A percentile compares a stretch with the other conserved stretches of the same genome.
Evolutionary conservation across 306 rosid genomes (phyloP).

Genomic region (Lotus japonicus): DNA sequence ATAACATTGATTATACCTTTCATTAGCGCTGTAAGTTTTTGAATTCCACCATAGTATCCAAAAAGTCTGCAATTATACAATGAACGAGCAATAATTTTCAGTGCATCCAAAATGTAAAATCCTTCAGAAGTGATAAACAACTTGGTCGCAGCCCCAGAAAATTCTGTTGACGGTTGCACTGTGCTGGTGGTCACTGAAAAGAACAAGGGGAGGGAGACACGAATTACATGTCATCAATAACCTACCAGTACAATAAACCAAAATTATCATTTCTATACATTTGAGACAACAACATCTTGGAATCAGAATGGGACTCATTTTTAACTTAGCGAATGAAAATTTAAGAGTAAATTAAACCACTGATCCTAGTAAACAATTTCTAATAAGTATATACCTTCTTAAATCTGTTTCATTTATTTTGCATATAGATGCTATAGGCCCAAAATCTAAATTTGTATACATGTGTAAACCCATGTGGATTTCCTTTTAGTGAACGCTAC

Average conservation of each 20-base stretch:
- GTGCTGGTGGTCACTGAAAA: slow-evolving; percentile 56
- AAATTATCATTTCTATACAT: too few species aligned
- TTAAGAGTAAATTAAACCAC: neutral
- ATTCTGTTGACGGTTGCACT: slow-evolving; percentile 48
- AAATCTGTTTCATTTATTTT: neutral
- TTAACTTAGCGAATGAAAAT: slow-evolving; percentile 6
- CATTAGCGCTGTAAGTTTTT: slow-evolving; percentile 84
- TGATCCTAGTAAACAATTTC: neutral
- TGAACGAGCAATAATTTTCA: slow-evolving; percentile 64
- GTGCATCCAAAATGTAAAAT: slow-evolving; percentile 64
- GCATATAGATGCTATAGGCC: neutral
- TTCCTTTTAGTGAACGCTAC: slow-evolving; percentile 4
- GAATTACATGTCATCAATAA: slow-evolving; percentile 16
- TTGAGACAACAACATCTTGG: neutral
- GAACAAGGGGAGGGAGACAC: slow-evolving; percentile 14
- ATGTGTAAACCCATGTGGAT: slow-evolving; percentile 9
- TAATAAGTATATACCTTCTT: neutral
- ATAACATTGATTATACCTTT: slow-evolving; percentile 53
- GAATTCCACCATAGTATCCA: slow-evolving; percentile 90
- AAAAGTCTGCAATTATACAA: slow-evolving; percentile 85
- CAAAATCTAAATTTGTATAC: neutral
- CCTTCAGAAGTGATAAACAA: slow-evolving; percentile 72
- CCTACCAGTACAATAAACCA: neutral
- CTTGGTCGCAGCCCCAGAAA: slow-evolving; percentile 52
- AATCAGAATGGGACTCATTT: neutral